Evolutionary conservation across 176 grass and related monocot genomes (phyloP), one percentile per base, ranked within the genome.

Genomic region (Thinopyrum elongatum): DNA sequence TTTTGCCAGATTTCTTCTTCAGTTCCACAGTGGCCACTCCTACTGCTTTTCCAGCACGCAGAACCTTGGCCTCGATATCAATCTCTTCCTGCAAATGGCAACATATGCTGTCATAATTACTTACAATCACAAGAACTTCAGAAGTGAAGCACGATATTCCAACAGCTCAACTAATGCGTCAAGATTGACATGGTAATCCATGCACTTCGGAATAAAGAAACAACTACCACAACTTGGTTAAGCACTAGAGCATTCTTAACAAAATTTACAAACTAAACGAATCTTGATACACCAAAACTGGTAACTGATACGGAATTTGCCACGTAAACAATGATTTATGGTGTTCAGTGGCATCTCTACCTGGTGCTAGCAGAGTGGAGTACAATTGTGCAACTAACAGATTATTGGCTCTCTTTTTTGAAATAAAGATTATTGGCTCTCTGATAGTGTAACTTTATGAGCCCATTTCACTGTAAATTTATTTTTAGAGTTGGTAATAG

Each of bases 41-140:
- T 5, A 98, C 79, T 0, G 91, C 90, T 87, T 91, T 98, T 81
- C 96, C 96, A 8, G 88, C 92, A 29, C 90, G 91, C 65, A 98
- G 77, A 69, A 98, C 88, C 75, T 94, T 98, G 0, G 91, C 96
- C 64, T 95, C 96, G 15, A 98, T 98, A 81, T 94, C 92, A 61
- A 98, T 95, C 83, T 98, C 96, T 83, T 95, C 91, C 93, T 98
- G 83, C 44, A 76, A 60, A 71, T 67, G 51, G 21, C 58, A 79
- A 58, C 69, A 72, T 26, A 79, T 8, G 47, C 0, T 23, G 15
- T 77, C 62, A 77, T 67, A 64, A 14, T 42, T 72, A 73, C 16
- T 28, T 27, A 42, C 3, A 42, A 11, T 62, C n/a, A 80, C 15
- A 15, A 27, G 13, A 64, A 41, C 57, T 27, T 39, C 26, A 8